phyloP scores from a whole-genome alignment of 2,329 filamentous ascomycete genomes.

The Fusarium kyushuense region DNA sequence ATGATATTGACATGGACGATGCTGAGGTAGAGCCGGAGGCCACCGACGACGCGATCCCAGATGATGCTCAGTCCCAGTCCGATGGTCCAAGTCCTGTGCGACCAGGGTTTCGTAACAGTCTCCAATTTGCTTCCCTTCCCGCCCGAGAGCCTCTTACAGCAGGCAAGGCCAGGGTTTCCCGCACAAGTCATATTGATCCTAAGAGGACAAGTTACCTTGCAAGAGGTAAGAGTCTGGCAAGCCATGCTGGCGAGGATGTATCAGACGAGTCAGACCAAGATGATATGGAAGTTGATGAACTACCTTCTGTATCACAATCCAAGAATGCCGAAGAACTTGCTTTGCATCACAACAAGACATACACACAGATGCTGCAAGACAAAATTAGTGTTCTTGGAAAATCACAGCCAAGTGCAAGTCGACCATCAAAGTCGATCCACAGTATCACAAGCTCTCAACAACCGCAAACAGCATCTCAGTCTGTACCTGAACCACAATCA shows the following conservation, averaged over 20 bases:
- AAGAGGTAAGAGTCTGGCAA: slow-evolving; percentile 77
- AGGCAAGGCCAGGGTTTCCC: slow-evolving; percentile 80
- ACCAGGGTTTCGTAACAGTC: slow-evolving; percentile 86
- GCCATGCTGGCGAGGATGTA: slow-evolving; percentile 57
- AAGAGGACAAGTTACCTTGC: slow-evolving; percentile 80
- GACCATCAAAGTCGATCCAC: slow-evolving; percentile 62
- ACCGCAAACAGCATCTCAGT: slow-evolving; percentile 45
- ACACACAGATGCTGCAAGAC: slow-evolving; percentile 93
- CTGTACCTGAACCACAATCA: slow-evolving; percentile 47
- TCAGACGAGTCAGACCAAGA: slow-evolving; percentile 63
- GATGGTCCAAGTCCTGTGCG: slow-evolving; percentile 80
- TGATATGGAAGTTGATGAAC: slow-evolving; percentile 65
- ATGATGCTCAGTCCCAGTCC: slow-evolving; percentile 71
- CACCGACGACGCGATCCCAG: slow-evolving; percentile 41
- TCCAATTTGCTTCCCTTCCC: slow-evolving; percentile 93
- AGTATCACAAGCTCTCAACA: slow-evolving; percentile 53
- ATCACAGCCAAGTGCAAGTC: slow-evolving; percentile 61
- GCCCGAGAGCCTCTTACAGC: slow-evolving; percentile 86
- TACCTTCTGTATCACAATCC: slow-evolving; percentile 51
- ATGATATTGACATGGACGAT: slow-evolving; percentile 19
- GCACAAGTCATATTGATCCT: slow-evolving; percentile 82
- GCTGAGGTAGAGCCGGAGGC: slow-evolving; percentile 27
- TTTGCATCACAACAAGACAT: slow-evolving; percentile 79
- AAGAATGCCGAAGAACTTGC: slow-evolving; percentile 61
- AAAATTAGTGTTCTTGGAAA: slow-evolving; percentile 83